Conservation (phyloP, 129 eudicot genomes). For the Ambrosia artemisiifolia region DNA sequence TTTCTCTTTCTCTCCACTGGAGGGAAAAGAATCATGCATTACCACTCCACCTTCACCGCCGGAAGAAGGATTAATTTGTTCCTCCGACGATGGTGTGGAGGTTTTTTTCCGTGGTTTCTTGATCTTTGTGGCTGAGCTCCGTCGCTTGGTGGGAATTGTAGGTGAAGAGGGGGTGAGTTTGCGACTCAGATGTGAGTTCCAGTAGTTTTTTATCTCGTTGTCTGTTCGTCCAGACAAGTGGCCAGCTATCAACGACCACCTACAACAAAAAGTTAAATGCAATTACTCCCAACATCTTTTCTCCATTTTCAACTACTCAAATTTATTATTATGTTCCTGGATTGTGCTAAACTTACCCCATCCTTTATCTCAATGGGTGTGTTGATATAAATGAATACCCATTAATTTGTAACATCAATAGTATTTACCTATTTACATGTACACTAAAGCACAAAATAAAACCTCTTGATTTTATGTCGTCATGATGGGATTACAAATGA, state of each 20-base stretch:
- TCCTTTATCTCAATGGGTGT: too few relatives aligned
- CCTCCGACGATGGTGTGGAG: neutral
- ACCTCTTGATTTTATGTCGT: too few relatives aligned
- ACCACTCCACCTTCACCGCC: neutral
- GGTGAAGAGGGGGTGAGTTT: conserved; percentile 26
- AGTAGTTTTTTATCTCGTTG: conserved; percentile 82
- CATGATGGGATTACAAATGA: too few relatives aligned
- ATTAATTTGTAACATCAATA: too few relatives aligned
- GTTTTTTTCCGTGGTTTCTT: conserved; percentile 14
- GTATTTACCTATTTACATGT: too few relatives aligned
- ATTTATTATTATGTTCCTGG: neutral
- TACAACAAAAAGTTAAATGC: conserved; percentile 17
- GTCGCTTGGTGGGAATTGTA: neutral
- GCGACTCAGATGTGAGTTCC: conserved; percentile 82
- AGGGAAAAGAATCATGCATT: neutral
- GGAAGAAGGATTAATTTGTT: conserved; percentile 5
- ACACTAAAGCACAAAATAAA: too few relatives aligned
- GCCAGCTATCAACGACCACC: conserved; percentile 84
- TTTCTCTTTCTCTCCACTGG: neutral
- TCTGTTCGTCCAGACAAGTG: conserved; percentile 83
- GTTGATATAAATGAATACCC: too few relatives aligned
- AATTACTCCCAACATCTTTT: neutral
- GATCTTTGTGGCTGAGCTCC: neutral
- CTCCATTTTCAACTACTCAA: neutral
- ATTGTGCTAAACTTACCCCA: too few relatives aligned